Evolutionary conservation across 2,329 filamentous ascomycete genomes (phyloP).

Genomic region (Aspergillus novoparasiticus): DNA sequence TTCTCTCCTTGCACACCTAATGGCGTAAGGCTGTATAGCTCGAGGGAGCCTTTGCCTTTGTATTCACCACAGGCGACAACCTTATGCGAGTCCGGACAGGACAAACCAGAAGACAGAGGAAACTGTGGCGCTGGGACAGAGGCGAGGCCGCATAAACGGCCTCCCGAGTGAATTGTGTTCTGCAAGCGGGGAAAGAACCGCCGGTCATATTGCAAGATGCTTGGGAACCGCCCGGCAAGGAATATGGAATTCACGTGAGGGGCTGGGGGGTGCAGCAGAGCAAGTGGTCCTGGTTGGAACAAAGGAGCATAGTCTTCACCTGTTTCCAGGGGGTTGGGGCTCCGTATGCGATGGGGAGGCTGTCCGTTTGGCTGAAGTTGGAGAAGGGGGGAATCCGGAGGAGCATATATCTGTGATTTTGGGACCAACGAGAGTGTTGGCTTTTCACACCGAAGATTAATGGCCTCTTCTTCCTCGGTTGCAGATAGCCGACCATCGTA

Average conservation of each 20-base stretch:
- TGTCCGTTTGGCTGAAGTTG: conserved; percentile 36
- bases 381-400: conserved; percentile 35
- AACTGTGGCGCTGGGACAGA: conserved; percentile 61
- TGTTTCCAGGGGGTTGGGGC: conserved; percentile 36
- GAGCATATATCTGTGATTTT: conserved; percentile 34
- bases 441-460: conserved; percentile 38
- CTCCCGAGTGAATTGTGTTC: conserved; percentile 81
- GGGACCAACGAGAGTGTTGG: conserved; percentile 27
- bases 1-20: conserved; percentile 30
- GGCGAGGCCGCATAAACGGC: conserved; percentile 72
- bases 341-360: conserved; percentile 41
- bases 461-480: conserved; percentile 37
- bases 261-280: conserved; percentile 74
- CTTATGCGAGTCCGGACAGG: conserved; percentile 61
- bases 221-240: conserved; percentile 85
- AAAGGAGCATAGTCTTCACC: conserved; percentile 66
- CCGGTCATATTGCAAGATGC: conserved; percentile 84
- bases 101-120: conserved; percentile 41
- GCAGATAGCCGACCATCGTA: conserved; percentile 67
- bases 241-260: conserved; percentile 76
- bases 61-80: conserved; percentile 86
- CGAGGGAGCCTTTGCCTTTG: conserved; percentile 85
- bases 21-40: conserved; percentile 65
- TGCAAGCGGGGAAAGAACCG: conserved; percentile 78
- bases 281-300: conserved; percentile 78